Conservation (phyloP, 2,329 filamentous ascomycete genomes). For the Botrytis sinoallii region DNA sequence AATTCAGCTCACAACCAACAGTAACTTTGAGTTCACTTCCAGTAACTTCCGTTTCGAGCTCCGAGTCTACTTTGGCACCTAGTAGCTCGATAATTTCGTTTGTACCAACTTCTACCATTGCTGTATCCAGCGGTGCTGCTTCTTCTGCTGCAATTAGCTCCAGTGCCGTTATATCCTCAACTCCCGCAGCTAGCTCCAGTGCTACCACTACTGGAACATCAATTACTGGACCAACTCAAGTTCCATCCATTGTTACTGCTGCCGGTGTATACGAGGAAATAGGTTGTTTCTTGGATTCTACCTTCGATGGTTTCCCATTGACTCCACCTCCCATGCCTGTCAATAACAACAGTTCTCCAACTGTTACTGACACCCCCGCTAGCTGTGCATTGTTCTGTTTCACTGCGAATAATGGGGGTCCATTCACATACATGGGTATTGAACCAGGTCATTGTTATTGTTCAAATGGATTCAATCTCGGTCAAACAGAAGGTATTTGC, state of each 20-base stretch:
- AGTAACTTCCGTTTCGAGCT: neutral
- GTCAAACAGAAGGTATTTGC: neutral
- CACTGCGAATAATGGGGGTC: neutral
- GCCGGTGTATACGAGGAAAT: neutral
- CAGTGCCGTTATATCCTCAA: neutral
- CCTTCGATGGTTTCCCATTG: conserved; percentile 6
- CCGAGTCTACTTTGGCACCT: neutral
- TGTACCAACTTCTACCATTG: neutral
- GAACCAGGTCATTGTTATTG: conserved; percentile 13
- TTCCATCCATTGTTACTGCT: neutral
- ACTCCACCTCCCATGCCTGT: conserved; percentile 2
- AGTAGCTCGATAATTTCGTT: neutral
- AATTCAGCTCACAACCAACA: neutral
- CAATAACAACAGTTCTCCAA: neutral
- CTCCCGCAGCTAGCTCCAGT: neutral
- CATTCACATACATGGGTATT: conserved; percentile 2
- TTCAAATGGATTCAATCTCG: conserved; percentile 6
- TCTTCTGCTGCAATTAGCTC: conserved; percentile 3
- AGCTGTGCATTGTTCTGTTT: conserved; percentile 8
- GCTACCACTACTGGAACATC: neutral
- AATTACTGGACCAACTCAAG: conserved; percentile 4
- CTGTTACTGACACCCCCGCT: neutral
- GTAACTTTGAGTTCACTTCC: neutral
- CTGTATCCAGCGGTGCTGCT: neutral
- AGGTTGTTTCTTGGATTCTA: conserved; percentile 5